phyloP scores from a whole-genome alignment of 768 basidiomycete genomes.

The Rhodotorula diobovata region DNA sequence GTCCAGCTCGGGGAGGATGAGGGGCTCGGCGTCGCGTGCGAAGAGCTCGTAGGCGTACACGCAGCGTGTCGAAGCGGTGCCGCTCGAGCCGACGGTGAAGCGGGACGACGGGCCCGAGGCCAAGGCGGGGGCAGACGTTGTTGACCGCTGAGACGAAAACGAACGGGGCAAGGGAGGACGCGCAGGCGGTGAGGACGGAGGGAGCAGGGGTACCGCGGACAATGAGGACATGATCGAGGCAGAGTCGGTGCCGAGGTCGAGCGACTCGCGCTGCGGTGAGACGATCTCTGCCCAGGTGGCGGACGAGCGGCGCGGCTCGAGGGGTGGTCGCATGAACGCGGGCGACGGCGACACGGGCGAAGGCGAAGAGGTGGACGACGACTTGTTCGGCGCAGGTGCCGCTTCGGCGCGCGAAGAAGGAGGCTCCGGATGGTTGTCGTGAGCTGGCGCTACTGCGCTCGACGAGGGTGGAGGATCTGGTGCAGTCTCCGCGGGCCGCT shows the following conservation, averaged over 20 bases:
- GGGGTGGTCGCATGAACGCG: too few species aligned
- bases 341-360: not conserved
- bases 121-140: not conserved
- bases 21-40: constrained; percentile 57
- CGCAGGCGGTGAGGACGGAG: not conserved
- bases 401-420: too few species aligned
- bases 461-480: too few species aligned
- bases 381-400: too few species aligned
- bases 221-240: not conserved
- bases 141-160: not conserved
- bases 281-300: not conserved
- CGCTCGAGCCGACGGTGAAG: not conserved
- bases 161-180: not conserved
- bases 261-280: not conserved
- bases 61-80: constrained; percentile 37
- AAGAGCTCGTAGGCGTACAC: constrained; percentile 60
- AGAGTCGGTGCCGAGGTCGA: not conserved
- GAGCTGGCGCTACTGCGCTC: too few species aligned
- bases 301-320: not conserved
- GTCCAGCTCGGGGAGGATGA: constrained; percentile 64
- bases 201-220: not conserved
- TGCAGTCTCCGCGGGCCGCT: too few species aligned
- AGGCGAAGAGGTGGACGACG: too few species aligned
- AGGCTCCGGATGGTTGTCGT: too few species aligned
- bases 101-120: not conserved